phyloP scores from a whole-genome alignment of 768 basidiomycete genomes.

The Inosperma sp. region DNA sequence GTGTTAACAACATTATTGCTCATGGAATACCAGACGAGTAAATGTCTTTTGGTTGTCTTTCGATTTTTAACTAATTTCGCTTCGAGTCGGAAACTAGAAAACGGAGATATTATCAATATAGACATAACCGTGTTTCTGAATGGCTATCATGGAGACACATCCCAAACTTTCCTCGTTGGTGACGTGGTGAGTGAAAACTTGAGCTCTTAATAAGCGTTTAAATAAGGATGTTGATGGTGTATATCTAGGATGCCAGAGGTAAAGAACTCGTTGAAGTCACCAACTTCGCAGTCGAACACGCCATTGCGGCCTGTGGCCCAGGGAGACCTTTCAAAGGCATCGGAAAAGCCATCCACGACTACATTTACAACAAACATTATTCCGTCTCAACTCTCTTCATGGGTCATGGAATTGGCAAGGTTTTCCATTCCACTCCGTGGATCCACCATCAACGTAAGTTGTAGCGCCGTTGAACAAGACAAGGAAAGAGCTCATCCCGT shows the following conservation, averaged over 20 bases:
- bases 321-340: slow-evolving; percentile 65
- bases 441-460: slow-evolving; percentile 70
- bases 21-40: slow-evolving; percentile 93
- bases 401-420: slow-evolving; percentile 83
- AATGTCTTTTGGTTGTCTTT: slow-evolving; percentile 16
- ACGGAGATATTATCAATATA: slow-evolving; percentile 85
- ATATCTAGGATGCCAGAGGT: slow-evolving; percentile 61
- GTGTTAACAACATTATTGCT: slow-evolving; percentile 80
- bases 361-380: slow-evolving; percentile 41
- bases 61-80: neutral
- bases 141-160: slow-evolving; percentile 89
- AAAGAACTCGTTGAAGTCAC: slow-evolving; percentile 60
- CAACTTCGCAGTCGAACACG: slow-evolving; percentile 59
- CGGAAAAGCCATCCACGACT: slow-evolving; percentile 60
- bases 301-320: slow-evolving; percentile 72
- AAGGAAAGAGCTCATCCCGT: neutral
- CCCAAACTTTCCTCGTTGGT: slow-evolving; percentile 77
- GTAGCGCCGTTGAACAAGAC: neutral
- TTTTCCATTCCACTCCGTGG: slow-evolving; percentile 81
- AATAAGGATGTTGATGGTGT: neutral
- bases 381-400: slow-evolving; percentile 68
- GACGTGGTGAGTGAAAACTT: slow-evolving; percentile 49
- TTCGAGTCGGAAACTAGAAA: slow-evolving; percentile 66
- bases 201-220: neutral
- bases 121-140: slow-evolving; percentile 83